Evolutionary conservation across 805 yeast genomes (phyloP).

Genomic region (Zygosaccharomyces bailii): DNA sequence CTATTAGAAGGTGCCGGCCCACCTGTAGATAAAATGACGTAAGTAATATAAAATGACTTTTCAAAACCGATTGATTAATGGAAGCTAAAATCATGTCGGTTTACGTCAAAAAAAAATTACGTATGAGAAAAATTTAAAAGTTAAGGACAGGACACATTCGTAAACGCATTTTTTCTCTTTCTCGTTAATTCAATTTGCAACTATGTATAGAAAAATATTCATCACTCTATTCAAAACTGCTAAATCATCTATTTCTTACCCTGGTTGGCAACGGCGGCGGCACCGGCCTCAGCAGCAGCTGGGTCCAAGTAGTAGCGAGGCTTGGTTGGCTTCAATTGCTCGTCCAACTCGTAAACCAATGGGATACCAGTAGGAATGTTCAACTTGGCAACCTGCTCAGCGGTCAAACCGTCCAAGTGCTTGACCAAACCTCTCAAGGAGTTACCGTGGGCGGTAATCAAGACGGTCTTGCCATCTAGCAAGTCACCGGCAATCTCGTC

Average conservation of each 20-base stretch:
- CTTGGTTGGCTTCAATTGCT: constrained; percentile 80
- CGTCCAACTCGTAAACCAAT: constrained; percentile 92
- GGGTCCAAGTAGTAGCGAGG: constrained; percentile 97
- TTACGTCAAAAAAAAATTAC: too few relatives aligned
- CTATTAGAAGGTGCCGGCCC: constrained; percentile 1
- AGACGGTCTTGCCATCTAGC: constrained; percentile 81
- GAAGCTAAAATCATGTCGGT: too few relatives aligned
- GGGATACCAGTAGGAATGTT: constrained; percentile 99
- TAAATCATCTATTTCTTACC: constrained; percentile 55
- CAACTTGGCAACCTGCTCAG: constrained; percentile 85
- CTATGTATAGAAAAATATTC: not conserved
- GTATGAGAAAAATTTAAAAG: too few relatives aligned
- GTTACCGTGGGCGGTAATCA: constrained; percentile 97
- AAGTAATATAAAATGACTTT: not conserved
- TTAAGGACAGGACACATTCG: too few relatives aligned
- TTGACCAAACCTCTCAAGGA: constrained; percentile 94
- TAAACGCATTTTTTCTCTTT: not conserved
- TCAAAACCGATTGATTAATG: too few relatives aligned
- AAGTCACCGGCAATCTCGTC: constrained; percentile 84
- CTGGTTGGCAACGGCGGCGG: constrained; percentile 98
- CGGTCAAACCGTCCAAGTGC: constrained; percentile 91
- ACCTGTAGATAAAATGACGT: constrained; percentile 10
- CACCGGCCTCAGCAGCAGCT: constrained; percentile 99
- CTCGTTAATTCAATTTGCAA: constrained; percentile 4
- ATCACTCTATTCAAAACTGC: constrained; percentile 2